These are phyloP conservation scores for Eimeria acervulina DNA, from an alignment of 169 alveolate species.

Conservation along the genomic window DNA sequence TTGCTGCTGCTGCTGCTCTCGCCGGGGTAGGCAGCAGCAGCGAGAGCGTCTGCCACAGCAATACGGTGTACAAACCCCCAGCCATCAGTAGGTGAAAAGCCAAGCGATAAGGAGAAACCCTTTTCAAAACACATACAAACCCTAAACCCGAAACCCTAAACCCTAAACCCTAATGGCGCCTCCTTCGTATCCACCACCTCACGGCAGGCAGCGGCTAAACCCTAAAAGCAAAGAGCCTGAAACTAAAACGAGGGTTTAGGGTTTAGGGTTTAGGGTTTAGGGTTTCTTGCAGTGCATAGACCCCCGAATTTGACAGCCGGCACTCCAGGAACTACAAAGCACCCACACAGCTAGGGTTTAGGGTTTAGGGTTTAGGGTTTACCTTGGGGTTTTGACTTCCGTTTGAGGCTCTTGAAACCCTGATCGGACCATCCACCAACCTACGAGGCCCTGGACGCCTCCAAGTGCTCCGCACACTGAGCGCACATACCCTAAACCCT, in stretches of 20 bases:
- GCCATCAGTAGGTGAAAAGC: slow-evolving; percentile 14
- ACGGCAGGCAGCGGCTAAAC: no score
- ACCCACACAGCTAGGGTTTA: slow-evolving; percentile 58
- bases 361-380: slow-evolving; percentile 41
- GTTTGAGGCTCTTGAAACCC: slow-evolving; percentile 82
- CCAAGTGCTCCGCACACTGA: slow-evolving; percentile 60
- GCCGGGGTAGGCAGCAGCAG: slow-evolving; percentile 37
- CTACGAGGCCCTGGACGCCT: slow-evolving; percentile 80
- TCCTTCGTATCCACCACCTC: no score
- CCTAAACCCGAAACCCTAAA: not conserved
- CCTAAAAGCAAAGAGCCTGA: no score
- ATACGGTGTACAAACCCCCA: slow-evolving; percentile 14
- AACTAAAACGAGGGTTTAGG: not conserved
- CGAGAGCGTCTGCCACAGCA: slow-evolving; percentile 79
- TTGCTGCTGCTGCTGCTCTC: not conserved
- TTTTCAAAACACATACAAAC: not conserved
- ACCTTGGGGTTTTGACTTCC: not conserved
- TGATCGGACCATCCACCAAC: slow-evolving; percentile 86
- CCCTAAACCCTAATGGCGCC: not conserved
- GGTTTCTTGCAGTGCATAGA: not conserved
- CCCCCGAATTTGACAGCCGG: no score
- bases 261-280: slow-evolving; percentile 4
- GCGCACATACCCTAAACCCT: not conserved
- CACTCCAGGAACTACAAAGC: not conserved
- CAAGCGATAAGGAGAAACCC: slow-evolving; percentile 84